Percentiles rank a stretch among this genome's conserved stretches.
phyloP scores from a whole-genome alignment of 2,329 filamentous ascomycete genomes.

The Stagonosporopsis vannaccii region DNA sequence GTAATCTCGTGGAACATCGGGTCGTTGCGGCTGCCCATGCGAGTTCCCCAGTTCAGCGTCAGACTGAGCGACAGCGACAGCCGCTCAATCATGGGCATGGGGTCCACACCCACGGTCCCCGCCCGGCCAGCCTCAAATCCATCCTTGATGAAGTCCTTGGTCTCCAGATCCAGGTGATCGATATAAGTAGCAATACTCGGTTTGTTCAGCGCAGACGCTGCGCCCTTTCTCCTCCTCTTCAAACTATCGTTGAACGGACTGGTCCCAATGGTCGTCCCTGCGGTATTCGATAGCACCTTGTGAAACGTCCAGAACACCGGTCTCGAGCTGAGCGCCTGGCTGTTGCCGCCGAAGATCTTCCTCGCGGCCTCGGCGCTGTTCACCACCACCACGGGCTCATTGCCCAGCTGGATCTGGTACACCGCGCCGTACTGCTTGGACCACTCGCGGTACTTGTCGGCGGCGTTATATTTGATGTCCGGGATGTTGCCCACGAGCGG shows the following conservation, averaged over 20 bases:
- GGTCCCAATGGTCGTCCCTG: constrained; percentile 72
- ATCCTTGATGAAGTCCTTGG: constrained; percentile 68
- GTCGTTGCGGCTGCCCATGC: constrained; percentile 66
- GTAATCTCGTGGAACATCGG: constrained; percentile 69
- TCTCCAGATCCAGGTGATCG: constrained; percentile 68
- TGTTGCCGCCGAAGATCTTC: constrained; percentile 53
- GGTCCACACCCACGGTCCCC: constrained; percentile 64
- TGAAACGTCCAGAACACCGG: constrained; percentile 58
- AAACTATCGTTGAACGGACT: constrained; percentile 71
- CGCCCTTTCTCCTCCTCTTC: constrained; percentile 70
- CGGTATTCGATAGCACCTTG: constrained; percentile 67
- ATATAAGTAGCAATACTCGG: constrained; percentile 70
- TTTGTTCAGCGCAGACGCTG: constrained; percentile 70
- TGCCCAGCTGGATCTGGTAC: constrained; percentile 57
- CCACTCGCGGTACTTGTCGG: constrained; percentile 55
- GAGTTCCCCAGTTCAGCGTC: constrained; percentile 71
- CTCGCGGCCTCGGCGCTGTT: constrained; percentile 52
- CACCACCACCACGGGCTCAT: constrained; percentile 54
- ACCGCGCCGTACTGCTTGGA: constrained; percentile 51
- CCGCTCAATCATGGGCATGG: constrained; percentile 73
- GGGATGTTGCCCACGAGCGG: constrained; percentile 54
- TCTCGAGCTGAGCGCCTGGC: constrained; percentile 51
- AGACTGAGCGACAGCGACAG: constrained; percentile 68
- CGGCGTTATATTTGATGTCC: constrained; percentile 52
- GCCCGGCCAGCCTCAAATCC: constrained; percentile 64